Conservation (phyloP, 2,329 filamentous ascomycete genomes). For the Aspergillus pseudotamarii region DNA sequence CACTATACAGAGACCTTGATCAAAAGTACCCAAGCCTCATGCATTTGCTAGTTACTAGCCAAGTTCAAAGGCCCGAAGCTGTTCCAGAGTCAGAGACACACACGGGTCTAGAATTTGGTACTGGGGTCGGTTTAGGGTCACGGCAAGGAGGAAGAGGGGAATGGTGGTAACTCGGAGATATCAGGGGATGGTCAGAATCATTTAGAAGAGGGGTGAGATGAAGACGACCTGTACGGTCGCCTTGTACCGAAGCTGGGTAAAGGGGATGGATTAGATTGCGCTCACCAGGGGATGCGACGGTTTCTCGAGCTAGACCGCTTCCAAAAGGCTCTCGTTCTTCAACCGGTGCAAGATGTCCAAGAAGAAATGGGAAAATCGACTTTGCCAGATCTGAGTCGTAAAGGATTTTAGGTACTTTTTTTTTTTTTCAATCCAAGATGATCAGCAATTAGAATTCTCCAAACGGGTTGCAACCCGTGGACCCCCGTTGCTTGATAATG, state of each 20-base stretch:
- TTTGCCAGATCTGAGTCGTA: slow-evolving; percentile 14
- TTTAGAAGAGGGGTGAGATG: not conserved
- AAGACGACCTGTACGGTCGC: not conserved
- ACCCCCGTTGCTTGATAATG: slow-evolving; percentile 13
- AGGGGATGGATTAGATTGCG: slow-evolving; percentile 17
- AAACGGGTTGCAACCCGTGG: slow-evolving; percentile 18
- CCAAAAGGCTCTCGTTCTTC: slow-evolving; percentile 20
- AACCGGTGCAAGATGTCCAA: slow-evolving; percentile 15
- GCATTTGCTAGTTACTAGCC: not conserved
- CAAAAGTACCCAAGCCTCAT: slow-evolving; percentile 5
- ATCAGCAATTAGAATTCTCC: slow-evolving; percentile 18
- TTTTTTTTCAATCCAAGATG: slow-evolving; percentile 8
- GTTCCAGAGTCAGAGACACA: slow-evolving; percentile 3
- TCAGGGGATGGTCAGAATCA: not conserved
- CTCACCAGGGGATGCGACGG: slow-evolving; percentile 18
- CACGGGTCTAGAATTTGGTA: not conserved
- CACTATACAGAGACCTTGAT: not conserved
- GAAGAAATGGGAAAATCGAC: slow-evolving; percentile 7
- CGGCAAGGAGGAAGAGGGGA: not conserved
- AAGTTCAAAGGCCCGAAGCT: not conserved
- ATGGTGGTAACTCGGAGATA: not conserved
- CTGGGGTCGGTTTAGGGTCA: not conserved
- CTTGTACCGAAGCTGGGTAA: slow-evolving; percentile 7
- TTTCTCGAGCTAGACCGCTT: slow-evolving; percentile 9
- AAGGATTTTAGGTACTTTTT: slow-evolving; percentile 15